Evolutionary conservation across 371 early-diverging fungal species (phyloP).

Genomic region (Mucor irregularis): DNA sequence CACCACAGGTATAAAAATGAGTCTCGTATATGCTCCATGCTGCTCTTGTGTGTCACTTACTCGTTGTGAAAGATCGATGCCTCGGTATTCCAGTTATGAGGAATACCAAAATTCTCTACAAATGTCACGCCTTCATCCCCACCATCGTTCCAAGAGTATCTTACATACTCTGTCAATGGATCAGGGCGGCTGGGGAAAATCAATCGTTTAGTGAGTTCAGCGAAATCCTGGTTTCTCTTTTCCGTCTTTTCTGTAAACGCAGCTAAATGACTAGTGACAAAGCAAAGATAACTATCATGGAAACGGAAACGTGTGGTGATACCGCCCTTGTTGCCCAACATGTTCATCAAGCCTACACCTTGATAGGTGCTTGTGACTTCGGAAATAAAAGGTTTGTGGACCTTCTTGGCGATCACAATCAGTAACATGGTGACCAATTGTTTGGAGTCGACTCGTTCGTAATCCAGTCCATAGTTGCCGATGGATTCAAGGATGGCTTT

Average conservation of each 20-base stretch:
- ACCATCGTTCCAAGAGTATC: conserved; percentile 48
- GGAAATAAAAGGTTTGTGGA: conserved; percentile 53
- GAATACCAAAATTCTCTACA: conserved; percentile 30
- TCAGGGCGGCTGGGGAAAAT: conserved; percentile 51
- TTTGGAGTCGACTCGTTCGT: conserved; percentile 67
- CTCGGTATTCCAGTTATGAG: conserved; percentile 36
- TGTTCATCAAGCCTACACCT: conserved; percentile 80
- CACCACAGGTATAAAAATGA: conserved; percentile 2
- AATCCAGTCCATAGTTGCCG: conserved; percentile 45
- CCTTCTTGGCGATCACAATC: conserved; percentile 72
- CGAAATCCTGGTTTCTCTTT: conserved; percentile 87
- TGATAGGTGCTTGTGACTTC: conserved; percentile 61
- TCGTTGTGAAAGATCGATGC: conserved; percentile 70
- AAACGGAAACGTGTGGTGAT: conserved; percentile 77
- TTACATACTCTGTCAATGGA: conserved; percentile 29
- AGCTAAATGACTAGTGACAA: conserved; percentile 90
- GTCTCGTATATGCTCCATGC: neutral
- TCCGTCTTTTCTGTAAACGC: conserved; percentile 80
- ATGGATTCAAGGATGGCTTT: conserved; percentile 69
- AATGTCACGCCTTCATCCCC: conserved; percentile 49
- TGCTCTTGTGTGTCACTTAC: conserved; percentile 40
- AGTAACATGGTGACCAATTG: conserved; percentile 88
- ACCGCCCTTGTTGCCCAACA: conserved; percentile 96
- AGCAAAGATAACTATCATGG: conserved; percentile 81
- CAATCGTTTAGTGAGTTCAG: conserved; percentile 76